Evolutionary conservation across 345 rosid species (phyloP).

Genomic region (Xanthoceras sorbifolium): DNA sequence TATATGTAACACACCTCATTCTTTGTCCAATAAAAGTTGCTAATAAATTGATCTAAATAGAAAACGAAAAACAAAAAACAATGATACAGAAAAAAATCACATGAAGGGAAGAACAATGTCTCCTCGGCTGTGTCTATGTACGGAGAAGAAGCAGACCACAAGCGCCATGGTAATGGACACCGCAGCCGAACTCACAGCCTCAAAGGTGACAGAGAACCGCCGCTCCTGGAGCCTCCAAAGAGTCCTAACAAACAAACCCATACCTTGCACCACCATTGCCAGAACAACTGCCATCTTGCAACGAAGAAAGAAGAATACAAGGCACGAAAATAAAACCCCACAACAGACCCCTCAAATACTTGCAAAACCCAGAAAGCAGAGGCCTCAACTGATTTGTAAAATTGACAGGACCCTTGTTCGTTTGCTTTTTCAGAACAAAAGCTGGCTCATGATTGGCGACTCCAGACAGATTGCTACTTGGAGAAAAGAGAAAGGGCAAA

Average conservation of each 20-base stretch:
- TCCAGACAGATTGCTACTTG: not conserved
- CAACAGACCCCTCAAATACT: not conserved
- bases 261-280: constrained; percentile 33
- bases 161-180: constrained; percentile 36
- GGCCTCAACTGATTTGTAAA: not conserved
- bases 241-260: constrained; percentile 32
- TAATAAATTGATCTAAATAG: not conserved
- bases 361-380: not conserved
- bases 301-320: not conserved
- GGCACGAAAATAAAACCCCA: not conserved
- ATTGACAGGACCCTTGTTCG: not conserved
- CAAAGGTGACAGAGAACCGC: constrained; percentile 31
- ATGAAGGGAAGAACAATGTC: constrained; percentile 33
- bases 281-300: constrained; percentile 42
- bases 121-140: constrained; percentile 29
- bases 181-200: constrained; percentile 36
- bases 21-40: too few relatives aligned
- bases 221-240: constrained; percentile 39
- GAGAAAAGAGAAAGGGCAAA: not conserved
- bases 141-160: constrained; percentile 41
- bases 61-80: not conserved
- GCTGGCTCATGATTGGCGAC: not conserved
- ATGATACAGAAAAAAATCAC: constrained; percentile 6
- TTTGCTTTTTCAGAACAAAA: not conserved
- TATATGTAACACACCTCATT: too few relatives aligned